Percentiles rank a stretch among this genome's conserved stretches.
These are phyloP conservation scores for Galeopsis tetrahit DNA, from an alignment of 257 asterid genomes.

Conservation along the genomic window DNA sequence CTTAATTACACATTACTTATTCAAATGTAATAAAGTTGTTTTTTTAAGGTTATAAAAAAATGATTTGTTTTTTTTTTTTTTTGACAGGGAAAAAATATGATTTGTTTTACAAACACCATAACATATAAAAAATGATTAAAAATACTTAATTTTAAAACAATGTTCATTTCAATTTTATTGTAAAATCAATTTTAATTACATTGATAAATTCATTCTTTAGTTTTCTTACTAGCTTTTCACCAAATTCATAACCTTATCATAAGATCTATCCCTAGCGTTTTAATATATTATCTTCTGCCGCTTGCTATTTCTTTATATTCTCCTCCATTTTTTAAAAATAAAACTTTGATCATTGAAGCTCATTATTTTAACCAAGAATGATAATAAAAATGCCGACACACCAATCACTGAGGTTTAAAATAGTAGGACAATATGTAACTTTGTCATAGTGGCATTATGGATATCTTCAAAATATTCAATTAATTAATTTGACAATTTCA, in stretches of 20 bases:
- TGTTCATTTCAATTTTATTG: no score
- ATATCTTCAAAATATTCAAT: not conserved
- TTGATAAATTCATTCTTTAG: not conserved
- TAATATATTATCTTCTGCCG: slow-evolving; percentile 18
- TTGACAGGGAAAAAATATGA: no score
- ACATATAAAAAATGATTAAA: no score
- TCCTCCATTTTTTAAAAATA: not conserved
- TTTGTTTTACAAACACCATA: no score
- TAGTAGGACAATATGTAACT: slow-evolving; percentile 1
- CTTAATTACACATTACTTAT: no score
- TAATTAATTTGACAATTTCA: not conserved
- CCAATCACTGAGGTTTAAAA: slow-evolving; percentile 13
- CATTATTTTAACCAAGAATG: not conserved
- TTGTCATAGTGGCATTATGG: not conserved
- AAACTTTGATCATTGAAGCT: not conserved
- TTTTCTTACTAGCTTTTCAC: not conserved
- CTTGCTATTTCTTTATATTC: not conserved
- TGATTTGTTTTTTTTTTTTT: no score
- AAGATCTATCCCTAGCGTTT: not conserved
- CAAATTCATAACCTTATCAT: slow-evolving; percentile 10
- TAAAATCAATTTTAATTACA: no score
- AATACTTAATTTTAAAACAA: no score
- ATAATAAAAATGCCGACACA: not conserved
- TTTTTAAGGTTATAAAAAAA: no score
- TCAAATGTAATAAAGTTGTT: no score